A percentile compares a stretch with the other conserved stretches of the same genome.
These are phyloP conservation scores for Collybia sordida DNA, from an alignment of 768 basidiomycete genomes.

Conservation along the genomic window DNA sequence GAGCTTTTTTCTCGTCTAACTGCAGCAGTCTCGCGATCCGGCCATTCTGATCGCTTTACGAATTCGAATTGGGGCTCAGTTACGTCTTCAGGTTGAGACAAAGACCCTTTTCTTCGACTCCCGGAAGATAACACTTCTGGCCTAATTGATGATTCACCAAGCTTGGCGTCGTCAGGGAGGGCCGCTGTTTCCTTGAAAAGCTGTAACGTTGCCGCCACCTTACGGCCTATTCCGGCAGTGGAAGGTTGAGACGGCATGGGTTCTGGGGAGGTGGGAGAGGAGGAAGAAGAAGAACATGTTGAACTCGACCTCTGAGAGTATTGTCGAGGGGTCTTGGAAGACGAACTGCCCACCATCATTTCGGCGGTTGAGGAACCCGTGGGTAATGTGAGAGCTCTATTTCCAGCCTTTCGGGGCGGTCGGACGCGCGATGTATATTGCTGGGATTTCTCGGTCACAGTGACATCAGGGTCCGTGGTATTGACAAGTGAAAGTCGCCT, in stretches of 20 bases:
- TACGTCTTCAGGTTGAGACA: constrained; percentile 50
- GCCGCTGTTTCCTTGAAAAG: constrained; percentile 76
- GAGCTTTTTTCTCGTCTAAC: constrained; percentile 68
- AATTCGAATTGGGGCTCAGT: constrained; percentile 75
- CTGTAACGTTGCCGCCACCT: constrained; percentile 80
- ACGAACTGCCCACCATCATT: constrained; percentile 13
- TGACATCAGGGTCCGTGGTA: constrained; percentile 43
- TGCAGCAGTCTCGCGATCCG: constrained; percentile 73
- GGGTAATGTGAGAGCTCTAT: constrained; percentile 40
- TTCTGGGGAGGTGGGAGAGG: constrained; percentile 31
- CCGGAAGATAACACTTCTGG: constrained; percentile 22
- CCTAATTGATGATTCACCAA: constrained; percentile 29
- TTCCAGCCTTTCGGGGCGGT: constrained; percentile 24
- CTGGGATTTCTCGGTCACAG: constrained; percentile 41
- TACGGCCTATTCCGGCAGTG: constrained; percentile 63
- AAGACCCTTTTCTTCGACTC: constrained; percentile 29
- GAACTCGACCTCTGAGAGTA: constrained; percentile 34
- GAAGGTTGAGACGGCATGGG: constrained; percentile 24
- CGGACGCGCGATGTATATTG: constrained; percentile 26
- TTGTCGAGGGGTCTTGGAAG: constrained; percentile 30
- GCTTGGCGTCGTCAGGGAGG: constrained; percentile 29
- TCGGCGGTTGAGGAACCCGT: constrained; percentile 19
- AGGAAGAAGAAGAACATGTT: constrained; percentile 31
- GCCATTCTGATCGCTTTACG: constrained; percentile 85
- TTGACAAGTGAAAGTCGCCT: constrained; percentile 27